Base-by-base conservation (phyloP, 1,284 basidiomycete species). In the Pisolithus thermaeus region DNA sequence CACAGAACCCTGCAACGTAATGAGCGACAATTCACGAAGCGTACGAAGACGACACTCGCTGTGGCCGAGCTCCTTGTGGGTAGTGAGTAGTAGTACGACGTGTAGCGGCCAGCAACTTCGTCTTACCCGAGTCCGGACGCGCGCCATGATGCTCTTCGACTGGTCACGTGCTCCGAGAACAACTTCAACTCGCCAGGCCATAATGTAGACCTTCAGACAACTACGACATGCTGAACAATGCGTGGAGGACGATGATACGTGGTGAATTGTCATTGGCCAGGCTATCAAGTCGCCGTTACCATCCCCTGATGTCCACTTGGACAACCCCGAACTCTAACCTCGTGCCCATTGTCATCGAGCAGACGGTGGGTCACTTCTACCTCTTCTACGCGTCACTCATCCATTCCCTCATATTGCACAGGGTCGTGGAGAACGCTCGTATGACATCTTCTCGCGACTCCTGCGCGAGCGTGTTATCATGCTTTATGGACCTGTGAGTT, bases 371-470 rank as follows among this genome's bases (percentile, higher is more conserved):
- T 69, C 7, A 52, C 37, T 30, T 40, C 16, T 8, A 18, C 49
- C 39, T 25, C 46, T 49, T 56, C 50, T 49, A 47, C 18, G 37
- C 53, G 49, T 39, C 18, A 46, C 53, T 62, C 56, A 64, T 46
- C 18, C 32, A 14, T 49, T 8, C 12, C 48, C 20, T 50, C 49
- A 47, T 48, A 45, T 41, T 37, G 46, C 18, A 7, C 58, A 96
- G 92, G 92, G 90, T 30, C 80, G 92, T 63, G 93, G 93, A 6
- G 93, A 97, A 69, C 79, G 93, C 35, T 92, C 90, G 36, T 97
- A 95, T 71, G 93, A 97, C 66, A 95, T 97, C 50, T 97, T 92
- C 70, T 96, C 93, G 28, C 80, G 93, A 27, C 76, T 97, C 47
- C 75, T 97, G 48, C 77, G 90, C 57, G 93, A 97, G 65, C 81